phyloP scores from a whole-genome alignment of 2,329 filamentous ascomycete species.

The Lasiodiplodia hormozganensis region DNA sequence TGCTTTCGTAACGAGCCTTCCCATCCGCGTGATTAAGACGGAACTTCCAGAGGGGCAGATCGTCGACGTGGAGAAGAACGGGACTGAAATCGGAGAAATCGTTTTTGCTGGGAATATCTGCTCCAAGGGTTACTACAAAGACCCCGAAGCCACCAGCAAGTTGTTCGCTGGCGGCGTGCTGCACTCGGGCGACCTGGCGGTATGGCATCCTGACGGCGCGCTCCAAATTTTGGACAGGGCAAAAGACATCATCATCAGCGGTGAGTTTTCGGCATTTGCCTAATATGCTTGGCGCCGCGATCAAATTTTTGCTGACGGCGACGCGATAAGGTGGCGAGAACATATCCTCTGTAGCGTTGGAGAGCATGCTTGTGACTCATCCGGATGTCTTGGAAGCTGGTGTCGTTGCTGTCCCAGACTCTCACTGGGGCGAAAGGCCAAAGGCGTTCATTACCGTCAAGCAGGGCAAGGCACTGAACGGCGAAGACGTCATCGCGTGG shows the following conservation, averaged over 20 bases:
- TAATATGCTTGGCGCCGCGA: neutral
- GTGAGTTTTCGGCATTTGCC: conserved; percentile 56
- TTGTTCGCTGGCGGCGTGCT: conserved; percentile 85
- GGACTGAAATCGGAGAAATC: conserved; percentile 81
- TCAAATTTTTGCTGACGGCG: conserved; percentile 12
- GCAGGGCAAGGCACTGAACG: conserved; percentile 64
- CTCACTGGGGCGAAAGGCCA: conserved; percentile 94
- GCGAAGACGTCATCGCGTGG: conserved; percentile 82
- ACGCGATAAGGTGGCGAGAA: conserved; percentile 82
- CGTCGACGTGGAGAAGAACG: conserved; percentile 71
- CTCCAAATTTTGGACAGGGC: conserved; percentile 91
- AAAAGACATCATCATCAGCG: conserved; percentile 98
- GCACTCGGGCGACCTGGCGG: conserved; percentile 91
- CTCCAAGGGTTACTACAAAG: conserved; percentile 89
- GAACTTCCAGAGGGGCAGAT: conserved; percentile 61
- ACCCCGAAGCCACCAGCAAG: conserved; percentile 82
- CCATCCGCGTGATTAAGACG: conserved; percentile 81
- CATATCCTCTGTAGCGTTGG: conserved; percentile 91
- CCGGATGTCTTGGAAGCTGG: conserved; percentile 90
- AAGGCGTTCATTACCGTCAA: conserved; percentile 91
- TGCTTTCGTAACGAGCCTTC: conserved; percentile 83
- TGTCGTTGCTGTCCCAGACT: conserved; percentile 85
- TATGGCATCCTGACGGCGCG: conserved; percentile 89
- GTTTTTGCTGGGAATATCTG: conserved; percentile 93
- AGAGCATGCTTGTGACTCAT: conserved; percentile 87